These are phyloP conservation scores for Liquidambar formosana DNA, from an alignment of 164 flowering plant genomes.

Conservation along the genomic window DNA sequence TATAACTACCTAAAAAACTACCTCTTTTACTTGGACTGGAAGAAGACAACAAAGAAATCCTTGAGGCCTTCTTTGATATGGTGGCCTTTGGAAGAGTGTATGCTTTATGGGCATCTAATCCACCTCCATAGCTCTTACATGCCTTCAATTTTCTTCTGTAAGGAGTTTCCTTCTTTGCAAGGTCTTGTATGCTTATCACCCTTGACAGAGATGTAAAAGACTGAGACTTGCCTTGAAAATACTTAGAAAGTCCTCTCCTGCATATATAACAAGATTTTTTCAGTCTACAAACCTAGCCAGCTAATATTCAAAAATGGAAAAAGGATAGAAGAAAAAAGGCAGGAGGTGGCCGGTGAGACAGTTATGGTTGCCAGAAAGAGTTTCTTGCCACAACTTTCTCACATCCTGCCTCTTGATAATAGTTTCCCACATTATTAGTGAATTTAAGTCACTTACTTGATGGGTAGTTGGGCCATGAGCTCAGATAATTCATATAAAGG, in stretches of 20 bases:
- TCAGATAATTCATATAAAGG: constrained; percentile 47
- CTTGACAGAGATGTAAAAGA: constrained; percentile 69
- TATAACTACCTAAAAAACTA: constrained; percentile 24
- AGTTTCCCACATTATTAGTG: not conserved
- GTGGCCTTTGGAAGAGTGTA: constrained; percentile 44
- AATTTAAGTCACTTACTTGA: constrained; percentile 45
- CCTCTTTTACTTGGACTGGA: constrained; percentile 33
- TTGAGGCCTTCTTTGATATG: constrained; percentile 59
- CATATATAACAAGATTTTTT: constrained; percentile 12
- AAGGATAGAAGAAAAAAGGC: no score
- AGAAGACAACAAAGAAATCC: constrained; percentile 31
- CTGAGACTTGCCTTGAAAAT: constrained; percentile 72
- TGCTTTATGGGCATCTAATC: constrained; percentile 38
- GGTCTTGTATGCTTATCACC: constrained; percentile 61
- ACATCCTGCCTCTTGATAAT: no score
- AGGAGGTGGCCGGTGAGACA: no score
- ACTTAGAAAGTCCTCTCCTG: constrained; percentile 85
- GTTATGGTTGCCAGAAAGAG: no score
- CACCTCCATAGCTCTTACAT: constrained; percentile 60
- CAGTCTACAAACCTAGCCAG: not conserved
- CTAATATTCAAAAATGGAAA: no score
- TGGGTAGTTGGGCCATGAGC: constrained; percentile 54
- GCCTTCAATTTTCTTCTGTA: constrained; percentile 54
- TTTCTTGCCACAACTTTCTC: no score
- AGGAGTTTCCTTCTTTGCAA: constrained; percentile 61